Evolutionary conservation across 169 alveolate genomes (phyloP).

Genomic region (Eimeria necatrix): DNA sequence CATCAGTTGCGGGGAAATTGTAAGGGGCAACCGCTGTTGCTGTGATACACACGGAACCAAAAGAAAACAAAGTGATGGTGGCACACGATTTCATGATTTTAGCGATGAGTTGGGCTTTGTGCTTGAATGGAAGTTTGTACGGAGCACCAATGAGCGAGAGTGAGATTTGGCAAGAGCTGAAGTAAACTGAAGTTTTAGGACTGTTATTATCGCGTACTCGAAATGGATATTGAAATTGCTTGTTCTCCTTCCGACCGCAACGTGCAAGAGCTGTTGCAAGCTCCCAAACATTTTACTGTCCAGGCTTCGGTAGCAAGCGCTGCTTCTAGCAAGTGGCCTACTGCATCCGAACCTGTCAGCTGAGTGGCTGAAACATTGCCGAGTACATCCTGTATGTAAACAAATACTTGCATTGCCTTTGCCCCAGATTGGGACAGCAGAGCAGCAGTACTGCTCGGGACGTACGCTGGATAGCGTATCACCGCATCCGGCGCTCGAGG

Average conservation of each 20-base stretch:
- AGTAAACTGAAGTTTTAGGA: too few relatives aligned
- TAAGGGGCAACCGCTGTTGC: slow-evolving; percentile 27
- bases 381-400: slow-evolving; percentile 14
- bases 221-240: background rate
- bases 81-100: too few relatives aligned
- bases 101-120: too few relatives aligned
- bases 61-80: background rate
- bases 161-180: too few relatives aligned
- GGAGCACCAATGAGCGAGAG: too few relatives aligned
- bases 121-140: too few relatives aligned
- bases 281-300: background rate
- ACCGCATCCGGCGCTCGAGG: background rate
- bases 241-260: slow-evolving; percentile 28
- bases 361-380: background rate
- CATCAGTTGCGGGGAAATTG: slow-evolving; percentile 65
- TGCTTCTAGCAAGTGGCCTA: background rate
- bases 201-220: background rate
- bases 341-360: background rate
- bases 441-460: slow-evolving; percentile 24
- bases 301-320: slow-evolving; percentile 26
- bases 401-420: background rate
- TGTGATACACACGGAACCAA: slow-evolving; percentile 3
- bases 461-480: slow-evolving; percentile 31
- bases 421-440: slow-evolving; percentile 2
- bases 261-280: slow-evolving; percentile 14